Percentiles rank a stretch among this genome's conserved stretches.
phyloP scores from a whole-genome alignment of 2,329 filamentous ascomycete species.

The Pseudocercospora crystallina region DNA sequence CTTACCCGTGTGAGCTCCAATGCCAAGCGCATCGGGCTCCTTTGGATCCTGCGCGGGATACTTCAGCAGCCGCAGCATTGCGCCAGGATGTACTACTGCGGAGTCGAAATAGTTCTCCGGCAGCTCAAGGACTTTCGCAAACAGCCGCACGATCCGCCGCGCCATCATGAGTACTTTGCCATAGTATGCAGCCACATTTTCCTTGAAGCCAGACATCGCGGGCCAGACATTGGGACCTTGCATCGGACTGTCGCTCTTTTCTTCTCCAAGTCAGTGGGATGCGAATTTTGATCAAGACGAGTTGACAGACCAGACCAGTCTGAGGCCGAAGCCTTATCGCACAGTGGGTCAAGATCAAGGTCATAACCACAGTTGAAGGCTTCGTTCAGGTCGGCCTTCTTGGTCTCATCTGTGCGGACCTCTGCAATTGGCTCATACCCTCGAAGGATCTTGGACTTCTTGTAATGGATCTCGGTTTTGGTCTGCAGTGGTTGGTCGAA shows the following conservation, averaged over 20 bases:
- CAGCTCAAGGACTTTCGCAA: conserved; percentile 39
- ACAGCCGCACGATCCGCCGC: conserved; percentile 40
- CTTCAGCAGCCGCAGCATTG: conserved; percentile 41
- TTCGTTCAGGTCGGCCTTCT: conserved; percentile 53
- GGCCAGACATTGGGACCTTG: conserved; percentile 25
- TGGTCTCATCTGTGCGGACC: conserved; percentile 61
- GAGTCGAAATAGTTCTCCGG: conserved; percentile 40
- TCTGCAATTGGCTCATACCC: conserved; percentile 68
- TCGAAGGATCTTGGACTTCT: conserved; percentile 65
- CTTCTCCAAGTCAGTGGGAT: conserved; percentile 3
- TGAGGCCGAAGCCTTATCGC: conserved; percentile 1
- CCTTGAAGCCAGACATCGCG: conserved; percentile 37
- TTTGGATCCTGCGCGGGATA: conserved; percentile 34
- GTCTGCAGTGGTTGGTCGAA: conserved; percentile 27
- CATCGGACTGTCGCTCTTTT: conserved; percentile 15
- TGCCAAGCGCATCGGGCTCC: conserved; percentile 32
- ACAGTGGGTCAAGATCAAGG: conserved; percentile 18
- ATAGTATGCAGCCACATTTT: conserved; percentile 38
- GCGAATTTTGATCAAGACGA: background rate
- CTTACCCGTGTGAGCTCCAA: conserved; percentile 35
- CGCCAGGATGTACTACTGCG: conserved; percentile 39
- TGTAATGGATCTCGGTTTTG: conserved; percentile 64
- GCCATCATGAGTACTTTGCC: conserved; percentile 37
- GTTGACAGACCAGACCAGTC: background rate
- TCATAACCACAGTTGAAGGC: conserved; percentile 29